These are phyloP conservation scores for Puccinia coronata DNA, from an alignment of 1,284 basidiomycete genomes.

Conservation along the genomic window DNA sequence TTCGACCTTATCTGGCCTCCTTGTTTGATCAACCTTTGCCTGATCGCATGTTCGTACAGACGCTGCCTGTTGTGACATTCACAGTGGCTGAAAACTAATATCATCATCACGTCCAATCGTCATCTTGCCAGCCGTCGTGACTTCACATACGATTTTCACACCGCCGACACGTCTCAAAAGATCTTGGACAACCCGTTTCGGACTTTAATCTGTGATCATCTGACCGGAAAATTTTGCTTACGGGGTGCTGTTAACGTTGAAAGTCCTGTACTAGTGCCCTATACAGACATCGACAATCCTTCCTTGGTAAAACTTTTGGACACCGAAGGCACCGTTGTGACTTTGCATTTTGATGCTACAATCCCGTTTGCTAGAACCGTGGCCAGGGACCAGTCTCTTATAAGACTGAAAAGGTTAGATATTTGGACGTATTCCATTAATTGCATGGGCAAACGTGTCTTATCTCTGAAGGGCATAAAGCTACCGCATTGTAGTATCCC, in stretches of 20 bases:
- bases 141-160: constrained; percentile 59
- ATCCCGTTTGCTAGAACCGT: constrained; percentile 58
- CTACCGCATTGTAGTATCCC: background rate
- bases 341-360: constrained; percentile 55
- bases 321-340: constrained; percentile 58
- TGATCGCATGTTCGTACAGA: constrained; percentile 51
- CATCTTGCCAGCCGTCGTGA: constrained; percentile 54
- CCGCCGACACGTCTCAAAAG: constrained; percentile 53
- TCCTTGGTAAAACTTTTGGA: constrained; percentile 57
- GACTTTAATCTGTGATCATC: constrained; percentile 56
- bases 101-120: background rate
- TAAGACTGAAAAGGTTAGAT: constrained; percentile 41
- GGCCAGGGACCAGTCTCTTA: constrained; percentile 54
- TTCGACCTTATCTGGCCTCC: constrained; percentile 52
- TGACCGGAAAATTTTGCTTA: constrained; percentile 56
- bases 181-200: constrained; percentile 56
- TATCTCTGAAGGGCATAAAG: background rate
- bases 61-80: background rate
- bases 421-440: background rate
- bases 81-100: constrained; percentile 51
- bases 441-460: background rate
- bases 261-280: constrained; percentile 58
- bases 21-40: constrained; percentile 59
- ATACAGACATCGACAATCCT: constrained; percentile 54
- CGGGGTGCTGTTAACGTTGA: constrained; percentile 58